A percentile compares a stretch with the other conserved stretches of the same genome.
Evolutionary conservation across 1,284 basidiomycete species (phyloP).

Genomic region (Cutaneotrichosporon mucoides): DNA sequence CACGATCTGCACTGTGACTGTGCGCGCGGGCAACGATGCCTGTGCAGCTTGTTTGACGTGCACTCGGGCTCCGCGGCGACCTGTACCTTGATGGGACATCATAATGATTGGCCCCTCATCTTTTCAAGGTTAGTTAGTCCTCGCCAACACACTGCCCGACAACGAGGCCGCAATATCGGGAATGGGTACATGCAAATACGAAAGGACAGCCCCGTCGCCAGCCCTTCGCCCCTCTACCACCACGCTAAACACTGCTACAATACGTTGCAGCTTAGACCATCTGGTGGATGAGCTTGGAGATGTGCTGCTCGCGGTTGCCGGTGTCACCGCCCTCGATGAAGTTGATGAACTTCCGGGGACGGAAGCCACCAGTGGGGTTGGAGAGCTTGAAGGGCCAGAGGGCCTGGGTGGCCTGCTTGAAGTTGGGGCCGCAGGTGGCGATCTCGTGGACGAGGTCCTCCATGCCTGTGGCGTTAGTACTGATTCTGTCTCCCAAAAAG

Average conservation of each 20-base stretch:
- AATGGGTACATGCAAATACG: slow-evolving; percentile 33
- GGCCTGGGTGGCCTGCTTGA: slow-evolving; percentile 97
- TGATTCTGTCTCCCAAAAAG: not conserved
- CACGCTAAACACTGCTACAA: slow-evolving; percentile 7
- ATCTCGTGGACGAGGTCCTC: slow-evolving; percentile 99
- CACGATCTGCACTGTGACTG: no score
- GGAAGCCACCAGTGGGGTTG: slow-evolving; percentile 98
- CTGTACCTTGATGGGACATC: no score
- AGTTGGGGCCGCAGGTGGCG: slow-evolving; percentile 91
- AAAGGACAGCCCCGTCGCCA: slow-evolving; percentile 26
- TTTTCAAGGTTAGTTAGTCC: no score
- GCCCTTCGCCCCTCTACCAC: slow-evolving; percentile 20
- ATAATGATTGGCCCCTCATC: no score
- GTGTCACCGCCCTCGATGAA: slow-evolving; percentile 87
- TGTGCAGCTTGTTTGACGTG: no score
- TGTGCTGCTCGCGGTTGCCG: slow-evolving; percentile 91
- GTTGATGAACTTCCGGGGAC: slow-evolving; percentile 93
- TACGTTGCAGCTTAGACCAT: slow-evolving; percentile 67
- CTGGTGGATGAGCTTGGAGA: slow-evolving; percentile 95
- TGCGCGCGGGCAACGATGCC: no score
- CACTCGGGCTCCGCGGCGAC: no score
- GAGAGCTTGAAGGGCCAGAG: slow-evolving; percentile 99
- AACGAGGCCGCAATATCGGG: slow-evolving; percentile 4
- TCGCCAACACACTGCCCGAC: no score
- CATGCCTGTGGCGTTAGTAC: slow-evolving; percentile 48